Evolutionary conservation across 345 rosid species (phyloP), one percentile per base, ranked within the genome.

Genomic region (Euphorbia pulcherrima): DNA sequence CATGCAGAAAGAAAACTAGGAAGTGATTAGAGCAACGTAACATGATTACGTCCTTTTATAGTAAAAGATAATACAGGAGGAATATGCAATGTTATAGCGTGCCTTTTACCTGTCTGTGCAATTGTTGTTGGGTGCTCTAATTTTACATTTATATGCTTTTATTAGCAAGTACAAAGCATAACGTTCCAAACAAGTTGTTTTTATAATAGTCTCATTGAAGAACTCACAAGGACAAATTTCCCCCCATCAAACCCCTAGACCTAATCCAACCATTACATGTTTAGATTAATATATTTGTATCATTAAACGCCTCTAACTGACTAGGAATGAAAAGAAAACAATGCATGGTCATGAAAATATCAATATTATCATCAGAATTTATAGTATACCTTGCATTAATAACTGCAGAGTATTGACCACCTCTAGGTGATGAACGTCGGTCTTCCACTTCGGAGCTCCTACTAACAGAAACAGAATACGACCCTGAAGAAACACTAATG

Each of bases 361-460:
- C 28, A 30, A 59, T 9, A 54, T 26, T 28, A 14, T 35, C 18
- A 20, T 28, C 16, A 29, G 4, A 54, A 53, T 29, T 17, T 47
- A 18, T n/a, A n/a, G n/a, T n/a, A n/a, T 80, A 92, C 98, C 98
- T 92, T 51, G 96, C 82, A 75, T 73, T 88, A 58, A 82, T 48
- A 50, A 79, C 78, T 24, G 83, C 83, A 18, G 79, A 65, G 76
- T 74, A 80, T 72, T 86, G 92, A 69, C 81, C 77, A 71, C 79
- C 83, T 78, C 92, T 82, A 63, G 85, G 81, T 68, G 90, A 75
- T 4, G 85, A 61, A 53, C 68, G 85, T 21, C 77, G 89, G 75
- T 84, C 90, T 71, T 75, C 97, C 55, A 78, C 92, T 69, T 90
- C 97, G 53, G 92, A 65, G 56, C 78, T 75, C 77, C 96, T 78